phyloP scores from a whole-genome alignment of 2,329 filamentous ascomycete genomes.

The Cercospora berteroae region DNA sequence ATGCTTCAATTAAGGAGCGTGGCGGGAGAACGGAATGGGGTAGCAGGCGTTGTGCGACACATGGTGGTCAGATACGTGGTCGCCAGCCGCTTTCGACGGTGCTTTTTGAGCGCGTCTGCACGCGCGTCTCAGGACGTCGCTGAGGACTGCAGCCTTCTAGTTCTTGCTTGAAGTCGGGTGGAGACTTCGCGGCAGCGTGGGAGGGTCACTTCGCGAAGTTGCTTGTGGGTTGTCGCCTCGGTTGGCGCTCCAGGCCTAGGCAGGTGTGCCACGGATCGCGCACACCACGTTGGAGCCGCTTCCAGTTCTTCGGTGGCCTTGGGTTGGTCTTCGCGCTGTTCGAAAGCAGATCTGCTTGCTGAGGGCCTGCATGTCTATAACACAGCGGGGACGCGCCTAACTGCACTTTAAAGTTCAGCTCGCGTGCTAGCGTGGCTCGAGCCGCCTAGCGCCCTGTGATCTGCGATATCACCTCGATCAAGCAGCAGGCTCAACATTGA shows the following conservation, averaged over 20 bases:
- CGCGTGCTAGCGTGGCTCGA: not conserved
- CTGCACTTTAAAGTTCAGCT: slow-evolving; percentile 1
- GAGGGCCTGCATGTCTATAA: not conserved
- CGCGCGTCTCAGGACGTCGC: not conserved
- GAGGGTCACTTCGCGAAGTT: not conserved
- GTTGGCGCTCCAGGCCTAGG: not conserved
- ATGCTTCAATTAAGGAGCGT: slow-evolving; percentile 4
- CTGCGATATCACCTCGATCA: not conserved
- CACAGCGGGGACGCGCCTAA: not conserved
- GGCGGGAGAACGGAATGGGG: not conserved
- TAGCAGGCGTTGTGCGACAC: not conserved
- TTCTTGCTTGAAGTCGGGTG: not conserved
- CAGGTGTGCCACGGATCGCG: not conserved
- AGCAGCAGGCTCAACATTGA: not conserved
- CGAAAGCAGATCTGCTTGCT: not conserved
- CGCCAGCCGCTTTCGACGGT: not conserved
- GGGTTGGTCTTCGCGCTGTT: not conserved
- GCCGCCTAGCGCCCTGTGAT: not conserved
- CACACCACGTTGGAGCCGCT: not conserved
- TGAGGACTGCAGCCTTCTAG: not conserved
- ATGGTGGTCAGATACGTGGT: not conserved
- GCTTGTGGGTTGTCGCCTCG: not conserved
- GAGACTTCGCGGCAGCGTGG: not conserved
- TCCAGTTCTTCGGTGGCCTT: not conserved
- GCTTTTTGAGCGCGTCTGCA: not conserved